Evolutionary conservation across 345 rosid genomes (phyloP).

Genomic region (Eucalyptus pumila): DNA sequence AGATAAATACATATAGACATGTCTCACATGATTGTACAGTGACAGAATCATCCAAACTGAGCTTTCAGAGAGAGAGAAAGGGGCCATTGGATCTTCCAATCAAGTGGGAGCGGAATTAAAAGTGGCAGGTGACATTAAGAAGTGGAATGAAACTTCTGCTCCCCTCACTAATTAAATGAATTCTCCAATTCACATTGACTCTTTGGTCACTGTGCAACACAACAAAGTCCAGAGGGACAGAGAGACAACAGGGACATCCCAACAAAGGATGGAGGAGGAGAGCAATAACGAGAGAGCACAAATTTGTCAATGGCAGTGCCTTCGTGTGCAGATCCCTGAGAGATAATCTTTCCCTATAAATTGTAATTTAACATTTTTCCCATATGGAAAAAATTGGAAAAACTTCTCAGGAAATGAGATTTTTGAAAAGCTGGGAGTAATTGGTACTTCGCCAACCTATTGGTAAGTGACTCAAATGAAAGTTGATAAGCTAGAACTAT

Average conservation of each 20-base stretch:
- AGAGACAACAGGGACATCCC: not conserved
- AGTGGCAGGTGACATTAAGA: not conserved
- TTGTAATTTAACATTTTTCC: not conserved
- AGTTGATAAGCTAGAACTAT: too few relatives aligned
- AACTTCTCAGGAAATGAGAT: not conserved
- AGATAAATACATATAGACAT: too few relatives aligned
- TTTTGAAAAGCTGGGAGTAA: conserved; percentile 1
- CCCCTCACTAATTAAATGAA: not conserved
- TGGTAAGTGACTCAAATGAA: not conserved
- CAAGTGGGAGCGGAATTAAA: too few relatives aligned
- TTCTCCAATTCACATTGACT: not conserved
- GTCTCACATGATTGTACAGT: too few relatives aligned
- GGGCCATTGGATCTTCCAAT: too few relatives aligned
- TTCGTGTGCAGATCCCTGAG: not conserved
- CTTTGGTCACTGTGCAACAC: not conserved
- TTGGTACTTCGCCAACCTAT: not conserved
- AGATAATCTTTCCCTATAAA: not conserved
- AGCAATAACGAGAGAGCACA: not conserved
- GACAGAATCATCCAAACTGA: not conserved
- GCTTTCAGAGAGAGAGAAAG: not conserved
- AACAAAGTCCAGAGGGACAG: not conserved
- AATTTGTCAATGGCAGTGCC: not conserved
- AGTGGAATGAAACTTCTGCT: not conserved
- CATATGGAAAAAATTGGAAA: too few relatives aligned
- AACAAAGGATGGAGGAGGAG: not conserved